phyloP scores from a whole-genome alignment of 352 stramenopile species.

The Stramenopiles sp. region DNA sequence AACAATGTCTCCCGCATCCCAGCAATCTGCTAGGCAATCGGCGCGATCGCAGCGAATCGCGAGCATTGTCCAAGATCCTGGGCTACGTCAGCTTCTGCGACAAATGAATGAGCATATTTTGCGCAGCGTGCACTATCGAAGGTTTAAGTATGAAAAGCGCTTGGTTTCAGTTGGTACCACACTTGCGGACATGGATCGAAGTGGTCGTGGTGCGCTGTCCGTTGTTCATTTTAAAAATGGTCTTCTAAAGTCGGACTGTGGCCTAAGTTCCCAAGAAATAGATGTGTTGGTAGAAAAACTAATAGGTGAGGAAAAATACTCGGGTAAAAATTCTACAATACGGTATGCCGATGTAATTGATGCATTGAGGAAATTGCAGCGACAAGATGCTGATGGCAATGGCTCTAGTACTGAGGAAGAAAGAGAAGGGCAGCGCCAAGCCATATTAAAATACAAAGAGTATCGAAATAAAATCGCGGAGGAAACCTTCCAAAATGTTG shows the following conservation, averaged over 20 bases:
- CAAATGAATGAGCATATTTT: conserved; percentile 11
- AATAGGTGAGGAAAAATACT: conserved; percentile 5
- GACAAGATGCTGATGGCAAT: not conserved
- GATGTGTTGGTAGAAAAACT: not conserved
- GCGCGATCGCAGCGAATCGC: not conserved
- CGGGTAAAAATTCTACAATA: not conserved
- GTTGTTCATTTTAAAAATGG: not conserved
- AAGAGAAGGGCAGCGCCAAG: conserved; percentile 1
- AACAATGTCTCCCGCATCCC: not conserved
- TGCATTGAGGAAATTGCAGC: conserved; percentile 2
- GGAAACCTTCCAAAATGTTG: not conserved
- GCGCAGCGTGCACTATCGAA: conserved; percentile 5
- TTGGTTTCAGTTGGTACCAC: not conserved
- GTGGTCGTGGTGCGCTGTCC: not conserved
- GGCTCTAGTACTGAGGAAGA: conserved; percentile 9
- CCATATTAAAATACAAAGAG: conserved; percentile 5
- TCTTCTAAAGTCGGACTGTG: not conserved
- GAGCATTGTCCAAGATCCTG: not conserved
- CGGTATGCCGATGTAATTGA: conserved; percentile 10
- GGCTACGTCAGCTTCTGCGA: not conserved
- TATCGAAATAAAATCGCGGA: conserved; percentile 6
- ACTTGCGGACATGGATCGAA: conserved; percentile 2
- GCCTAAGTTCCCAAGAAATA: not conserved
- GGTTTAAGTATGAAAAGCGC: conserved; percentile 11
- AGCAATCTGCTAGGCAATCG: conserved; percentile 1